Conservation (phyloP, 139 green algal species). For the Coelastrella sp. region DNA sequence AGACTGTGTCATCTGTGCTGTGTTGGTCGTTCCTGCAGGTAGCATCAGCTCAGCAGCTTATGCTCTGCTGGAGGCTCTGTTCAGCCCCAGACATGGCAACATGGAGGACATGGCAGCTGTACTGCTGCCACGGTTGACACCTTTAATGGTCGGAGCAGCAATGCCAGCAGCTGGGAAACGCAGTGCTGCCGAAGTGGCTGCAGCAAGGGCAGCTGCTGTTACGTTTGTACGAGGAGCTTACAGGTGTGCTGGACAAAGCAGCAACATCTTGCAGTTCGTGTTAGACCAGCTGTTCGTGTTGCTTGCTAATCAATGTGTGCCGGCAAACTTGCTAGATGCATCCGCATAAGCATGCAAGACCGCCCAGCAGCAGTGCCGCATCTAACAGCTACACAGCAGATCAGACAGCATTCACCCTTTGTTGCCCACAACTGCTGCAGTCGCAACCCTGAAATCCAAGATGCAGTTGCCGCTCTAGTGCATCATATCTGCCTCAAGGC, state of each 20-base stretch:
- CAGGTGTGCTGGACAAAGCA: conserved; percentile 44
- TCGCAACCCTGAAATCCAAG: conserved; percentile 33
- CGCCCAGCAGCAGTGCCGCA: no score
- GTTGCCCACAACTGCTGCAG: not conserved
- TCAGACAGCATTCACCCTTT: no score
- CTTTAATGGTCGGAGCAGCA: conserved; percentile 51
- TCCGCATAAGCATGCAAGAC: no score
- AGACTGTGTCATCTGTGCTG: no score
- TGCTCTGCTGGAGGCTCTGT: conserved; percentile 51
- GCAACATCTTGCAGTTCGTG: no score
- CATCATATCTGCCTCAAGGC: conserved; percentile 68
- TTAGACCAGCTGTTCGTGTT: not conserved
- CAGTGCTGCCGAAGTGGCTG: conserved; percentile 18
- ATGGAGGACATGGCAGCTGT: conserved; percentile 50
- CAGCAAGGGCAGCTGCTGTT: conserved; percentile 47
- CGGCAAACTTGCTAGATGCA: no score
- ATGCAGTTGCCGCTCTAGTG: conserved; percentile 67
- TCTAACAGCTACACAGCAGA: no score
- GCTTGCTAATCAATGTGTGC: no score
- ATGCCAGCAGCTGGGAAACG: conserved; percentile 7
- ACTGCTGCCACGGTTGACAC: conserved; percentile 65
- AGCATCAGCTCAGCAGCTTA: conserved; percentile 51
- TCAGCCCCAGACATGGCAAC: conserved; percentile 62
- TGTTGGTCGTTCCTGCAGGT: no score
- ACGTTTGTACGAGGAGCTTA: conserved; percentile 53